Evolutionary conservation across 2,329 filamentous ascomycete species (phyloP).

Genomic region (Hymenoscyphus infarciens): DNA sequence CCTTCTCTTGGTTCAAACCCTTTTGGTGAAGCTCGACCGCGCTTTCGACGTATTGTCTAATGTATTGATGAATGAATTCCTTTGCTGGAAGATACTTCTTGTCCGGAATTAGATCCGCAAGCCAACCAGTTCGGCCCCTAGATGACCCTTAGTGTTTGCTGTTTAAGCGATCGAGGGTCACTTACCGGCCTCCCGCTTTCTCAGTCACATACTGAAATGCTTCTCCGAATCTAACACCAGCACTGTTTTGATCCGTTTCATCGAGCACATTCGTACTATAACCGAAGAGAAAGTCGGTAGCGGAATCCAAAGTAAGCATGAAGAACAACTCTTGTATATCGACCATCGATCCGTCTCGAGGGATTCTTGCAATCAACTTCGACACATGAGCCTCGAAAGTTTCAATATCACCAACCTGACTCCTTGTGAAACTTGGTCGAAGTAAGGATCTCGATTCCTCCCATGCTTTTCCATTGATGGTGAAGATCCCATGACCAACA

Average conservation of each 20-base stretch:
- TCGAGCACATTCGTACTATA: constrained; percentile 47
- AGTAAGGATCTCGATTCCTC: constrained; percentile 42
- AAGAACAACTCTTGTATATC: constrained; percentile 62
- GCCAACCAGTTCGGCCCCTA: constrained; percentile 28
- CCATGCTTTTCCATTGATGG: constrained; percentile 48
- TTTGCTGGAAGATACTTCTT: constrained; percentile 27
- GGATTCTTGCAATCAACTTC: constrained; percentile 54
- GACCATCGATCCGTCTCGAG: constrained; percentile 48
- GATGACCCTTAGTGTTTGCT: background rate
- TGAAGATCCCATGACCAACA: constrained; percentile 55
- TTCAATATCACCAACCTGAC: constrained; percentile 60
- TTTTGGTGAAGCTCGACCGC: constrained; percentile 25
- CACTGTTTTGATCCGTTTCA: constrained; percentile 9
- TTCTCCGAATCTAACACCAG: constrained; percentile 34
- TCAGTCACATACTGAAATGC: constrained; percentile 37
- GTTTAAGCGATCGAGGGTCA: background rate
- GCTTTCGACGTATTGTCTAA: constrained; percentile 29
- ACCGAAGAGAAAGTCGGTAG: constrained; percentile 59
- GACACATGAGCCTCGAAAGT: constrained; percentile 68
- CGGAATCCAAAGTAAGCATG: constrained; percentile 43
- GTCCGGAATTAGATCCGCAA: constrained; percentile 26
- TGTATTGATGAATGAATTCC: constrained; percentile 29
- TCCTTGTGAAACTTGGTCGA: constrained; percentile 50
- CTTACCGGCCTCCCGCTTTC: constrained; percentile 25
- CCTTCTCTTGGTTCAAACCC: constrained; percentile 15